These are phyloP conservation scores for Podaxis sp. DNA, from an alignment of 768 basidiomycete species.

Conservation along the genomic window DNA sequence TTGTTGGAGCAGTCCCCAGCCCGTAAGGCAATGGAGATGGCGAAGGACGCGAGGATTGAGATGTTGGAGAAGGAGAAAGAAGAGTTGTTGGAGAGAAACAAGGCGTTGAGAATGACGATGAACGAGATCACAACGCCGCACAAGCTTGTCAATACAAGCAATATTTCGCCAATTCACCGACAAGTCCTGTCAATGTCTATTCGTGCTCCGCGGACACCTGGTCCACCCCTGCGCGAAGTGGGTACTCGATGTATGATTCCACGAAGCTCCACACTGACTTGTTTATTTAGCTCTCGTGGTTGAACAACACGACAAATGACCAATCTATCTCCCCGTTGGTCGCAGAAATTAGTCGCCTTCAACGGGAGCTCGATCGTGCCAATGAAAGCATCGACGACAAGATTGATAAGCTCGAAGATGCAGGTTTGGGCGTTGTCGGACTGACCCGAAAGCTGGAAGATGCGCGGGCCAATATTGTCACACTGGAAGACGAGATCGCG, in stretches of 20 bases:
- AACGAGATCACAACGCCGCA: conserved; percentile 58
- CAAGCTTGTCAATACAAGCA: conserved; percentile 51
- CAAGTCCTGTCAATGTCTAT: conserved; percentile 69
- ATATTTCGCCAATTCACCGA: conserved; percentile 77
- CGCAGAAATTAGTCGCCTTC: conserved; percentile 71
- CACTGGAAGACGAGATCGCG: conserved; percentile 68
- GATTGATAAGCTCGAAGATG: conserved; percentile 80
- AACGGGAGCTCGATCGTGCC: conserved; percentile 73
- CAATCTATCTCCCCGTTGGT: conserved; percentile 60
- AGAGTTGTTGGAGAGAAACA: conserved; percentile 71
- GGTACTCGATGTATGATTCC: conserved; percentile 24
- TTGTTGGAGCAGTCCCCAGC: conserved; percentile 72
- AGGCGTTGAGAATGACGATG: conserved; percentile 51
- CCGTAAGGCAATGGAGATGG: conserved; percentile 74
- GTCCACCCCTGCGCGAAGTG: conserved; percentile 77
- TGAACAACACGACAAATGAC: conserved; percentile 61
- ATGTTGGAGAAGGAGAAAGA: conserved; percentile 76
- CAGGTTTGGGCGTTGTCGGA: conserved; percentile 71
- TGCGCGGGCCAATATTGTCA: conserved; percentile 54
- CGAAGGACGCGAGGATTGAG: conserved; percentile 74
- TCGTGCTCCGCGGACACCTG: conserved; percentile 73
- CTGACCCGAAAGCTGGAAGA: conserved; percentile 73
- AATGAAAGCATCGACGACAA: conserved; percentile 89
- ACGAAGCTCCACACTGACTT: conserved; percentile 3
- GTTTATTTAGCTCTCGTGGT: conserved; percentile 64